phyloP scores from a whole-genome alignment of 2,329 filamentous ascomycete genomes.

The Neopestalotiopsis sp. region DNA sequence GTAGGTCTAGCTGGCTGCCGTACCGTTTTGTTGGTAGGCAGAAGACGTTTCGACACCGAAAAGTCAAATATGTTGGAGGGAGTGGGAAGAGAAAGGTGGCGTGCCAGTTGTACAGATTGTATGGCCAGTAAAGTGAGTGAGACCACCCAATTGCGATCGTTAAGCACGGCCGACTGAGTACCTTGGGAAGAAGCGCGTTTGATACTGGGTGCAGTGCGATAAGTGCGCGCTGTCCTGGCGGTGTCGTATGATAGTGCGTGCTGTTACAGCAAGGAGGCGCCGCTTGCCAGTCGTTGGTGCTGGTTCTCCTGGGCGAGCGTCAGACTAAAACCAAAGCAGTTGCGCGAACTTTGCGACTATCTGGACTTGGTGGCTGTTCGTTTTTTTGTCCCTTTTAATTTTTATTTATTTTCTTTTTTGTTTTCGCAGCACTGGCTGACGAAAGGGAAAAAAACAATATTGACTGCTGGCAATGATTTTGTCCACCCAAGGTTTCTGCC shows the following conservation, averaged over 20 bases:
- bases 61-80: neutral
- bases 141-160: neutral
- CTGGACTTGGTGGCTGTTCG: neutral
- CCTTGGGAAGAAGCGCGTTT: neutral
- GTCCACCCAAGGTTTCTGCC: constrained; percentile 6
- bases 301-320: neutral
- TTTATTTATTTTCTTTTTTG: neutral
- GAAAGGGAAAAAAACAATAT: neutral
- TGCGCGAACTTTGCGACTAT: neutral
- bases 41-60: neutral
- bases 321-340: neutral
- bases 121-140: neutral
- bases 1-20: neutral
- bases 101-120: neutral
- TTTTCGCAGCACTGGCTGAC: neutral
- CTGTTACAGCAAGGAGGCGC: constrained; percentile 1
- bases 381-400: neutral
- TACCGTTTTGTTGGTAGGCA: neutral
- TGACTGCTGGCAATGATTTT: neutral
- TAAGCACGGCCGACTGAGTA: constrained; percentile 1
- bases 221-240: constrained; percentile 3
- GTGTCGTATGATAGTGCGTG: constrained; percentile 2
- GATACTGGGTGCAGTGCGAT: neutral
- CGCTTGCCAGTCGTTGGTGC: neutral
- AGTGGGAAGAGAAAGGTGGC: neutral